phyloP scores from a whole-genome alignment of 2,329 filamentous ascomycete species.

The Fusarium coicis region DNA sequence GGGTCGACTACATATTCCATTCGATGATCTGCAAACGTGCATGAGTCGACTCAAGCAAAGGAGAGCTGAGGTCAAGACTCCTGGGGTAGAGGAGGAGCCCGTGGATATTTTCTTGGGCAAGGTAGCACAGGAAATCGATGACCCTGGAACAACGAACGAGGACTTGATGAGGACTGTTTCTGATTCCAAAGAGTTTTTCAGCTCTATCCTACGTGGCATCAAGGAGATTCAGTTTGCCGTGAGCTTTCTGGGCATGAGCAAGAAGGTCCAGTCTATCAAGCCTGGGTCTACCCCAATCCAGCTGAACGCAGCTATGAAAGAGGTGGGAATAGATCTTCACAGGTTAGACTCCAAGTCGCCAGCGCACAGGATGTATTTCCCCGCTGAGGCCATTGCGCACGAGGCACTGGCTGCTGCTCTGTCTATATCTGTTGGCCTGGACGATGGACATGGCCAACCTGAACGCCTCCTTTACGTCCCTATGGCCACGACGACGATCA shows the following conservation, averaged over 20 bases:
- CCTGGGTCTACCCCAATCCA: slow-evolving; percentile 77
- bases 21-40: slow-evolving; percentile 82
- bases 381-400: slow-evolving; percentile 90
- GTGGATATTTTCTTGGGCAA: slow-evolving; percentile 75
- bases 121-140: slow-evolving; percentile 78
- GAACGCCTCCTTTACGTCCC: slow-evolving; percentile 93
- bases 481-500: slow-evolving; percentile 95
- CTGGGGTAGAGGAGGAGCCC: slow-evolving; percentile 57
- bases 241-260: slow-evolving; percentile 88
- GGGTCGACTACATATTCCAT: slow-evolving; percentile 88
- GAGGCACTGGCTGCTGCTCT: slow-evolving; percentile 92
- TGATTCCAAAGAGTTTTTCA: slow-evolving; percentile 91
- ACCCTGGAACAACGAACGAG: slow-evolving; percentile 72
- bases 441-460: slow-evolving; percentile 86
- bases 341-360: slow-evolving; percentile 92
- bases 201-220: slow-evolving; percentile 89
- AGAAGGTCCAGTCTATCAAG: slow-evolving; percentile 76
- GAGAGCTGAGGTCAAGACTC: slow-evolving; percentile 49
- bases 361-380: slow-evolving; percentile 98
- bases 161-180: slow-evolving; percentile 84
- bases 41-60: slow-evolving; percentile 64
- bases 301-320: slow-evolving; percentile 93
- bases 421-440: slow-evolving; percentile 89
- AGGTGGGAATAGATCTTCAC: slow-evolving; percentile 92
- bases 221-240: slow-evolving; percentile 97